Evolutionary conservation across 768 basidiomycete species (phyloP).

Genomic region (Agaricus bisporus): DNA sequence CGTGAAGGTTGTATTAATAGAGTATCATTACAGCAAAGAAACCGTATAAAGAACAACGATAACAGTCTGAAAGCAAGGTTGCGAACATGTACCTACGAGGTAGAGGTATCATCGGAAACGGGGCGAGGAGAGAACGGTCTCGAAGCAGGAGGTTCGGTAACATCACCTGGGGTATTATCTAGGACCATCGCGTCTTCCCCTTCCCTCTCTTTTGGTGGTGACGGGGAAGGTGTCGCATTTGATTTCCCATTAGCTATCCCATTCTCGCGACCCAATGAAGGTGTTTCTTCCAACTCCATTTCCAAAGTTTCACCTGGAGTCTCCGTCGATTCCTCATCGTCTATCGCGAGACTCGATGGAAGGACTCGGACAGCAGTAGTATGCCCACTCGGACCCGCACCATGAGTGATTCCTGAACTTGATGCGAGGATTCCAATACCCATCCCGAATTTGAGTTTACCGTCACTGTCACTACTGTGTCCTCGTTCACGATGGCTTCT

Average conservation of each 20-base stretch:
- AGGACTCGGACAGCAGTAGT: conserved; percentile 45
- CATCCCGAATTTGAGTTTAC: conserved; percentile 54
- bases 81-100: not conserved
- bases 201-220: conserved; percentile 4
- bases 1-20: no score
- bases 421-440: conserved; percentile 69
- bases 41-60: conserved; percentile 1
- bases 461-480: conserved; percentile 39
- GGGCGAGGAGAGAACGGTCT: not conserved
- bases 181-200: conserved; percentile 1
- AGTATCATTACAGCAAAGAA: not conserved
- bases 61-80: not conserved
- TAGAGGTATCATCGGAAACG: not conserved
- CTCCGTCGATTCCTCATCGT: conserved; percentile 6
- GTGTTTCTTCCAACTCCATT: conserved; percentile 36
- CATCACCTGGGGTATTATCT: not conserved
- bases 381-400: conserved; percentile 72
- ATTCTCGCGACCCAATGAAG: conserved; percentile 1
- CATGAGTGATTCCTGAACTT: conserved; percentile 53
- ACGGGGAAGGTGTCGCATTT: not conserved
- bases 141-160: not conserved
- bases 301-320: conserved; percentile 6
- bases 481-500: conserved; percentile 50
- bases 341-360: conserved; percentile 14
- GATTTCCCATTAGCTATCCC: conserved; percentile 2